Base-by-base conservation (phyloP, 2,329 filamentous ascomycete species). In the Cyphellophora europaea region DNA sequence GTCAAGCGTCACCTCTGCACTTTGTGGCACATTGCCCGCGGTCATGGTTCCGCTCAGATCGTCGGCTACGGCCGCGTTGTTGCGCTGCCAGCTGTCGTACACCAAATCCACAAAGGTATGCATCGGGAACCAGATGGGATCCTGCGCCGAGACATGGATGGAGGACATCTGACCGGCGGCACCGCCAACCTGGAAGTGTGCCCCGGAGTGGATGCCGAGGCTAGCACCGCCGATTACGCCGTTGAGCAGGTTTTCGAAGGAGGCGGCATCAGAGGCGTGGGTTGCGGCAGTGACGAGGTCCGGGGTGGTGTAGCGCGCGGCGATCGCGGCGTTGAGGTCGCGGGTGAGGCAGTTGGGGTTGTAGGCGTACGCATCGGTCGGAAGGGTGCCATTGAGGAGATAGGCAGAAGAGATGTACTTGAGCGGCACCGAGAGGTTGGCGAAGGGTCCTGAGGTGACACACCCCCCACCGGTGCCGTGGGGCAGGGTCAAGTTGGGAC, bases 391-490 rank as follows among this genome's bases (percentile, higher is more conserved):
- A 13, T 31, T 41, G 14, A 32, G 29, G 10, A 49, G 43, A 8
- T 45, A 35, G 10, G 30, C 30, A 6, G 44, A 41, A 21, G 47
- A 44, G 37, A 49, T 49, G 27, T 41, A 44, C 15, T 39, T 36
- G 8, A 49, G 30, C 6, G 42, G 40, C 4, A 41, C 43, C 32
- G 35, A 41, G 38, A 42, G 35, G 29, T 50, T 46, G 27, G 41
- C 41, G 33, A 53, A 53, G 5, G 51, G 51, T 5, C 51, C 51
- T 4, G 37, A 47, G 5, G 43, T 45, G 18, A 53, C 44, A 30
- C 51, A 53, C 6, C 43, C 49, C 29, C 49, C 49, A 11, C 49
- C 49, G 4, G 43, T 35, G 21, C 49, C 49, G 19, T 47, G 45
- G 10, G 49, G 49, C 27, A 52, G 41, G 12, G 35, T 37, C 17